Evolutionary conservation across 73 alveolate genomes (phyloP), one percentile per base, ranked within the genome.

Genomic region (Paraurostyla sp.): DNA sequence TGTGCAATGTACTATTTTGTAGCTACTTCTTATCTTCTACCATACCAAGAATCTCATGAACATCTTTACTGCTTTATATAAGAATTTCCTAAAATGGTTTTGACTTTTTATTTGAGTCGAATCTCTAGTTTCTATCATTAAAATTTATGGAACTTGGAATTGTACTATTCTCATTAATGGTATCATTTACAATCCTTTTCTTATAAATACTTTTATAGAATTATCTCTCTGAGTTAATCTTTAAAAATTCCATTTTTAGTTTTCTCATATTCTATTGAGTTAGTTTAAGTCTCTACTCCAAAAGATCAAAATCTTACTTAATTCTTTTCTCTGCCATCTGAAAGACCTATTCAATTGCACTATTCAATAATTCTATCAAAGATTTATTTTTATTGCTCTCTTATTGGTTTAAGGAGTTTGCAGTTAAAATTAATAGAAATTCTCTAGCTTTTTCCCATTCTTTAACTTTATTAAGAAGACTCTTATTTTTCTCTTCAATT

Each of bases 211-310:
- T 11, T 48, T 73, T 73, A 48, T 73, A 73, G 56, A 73, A 73
- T 40, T 43, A 11, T 48, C 86, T 22, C 86, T 73, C 86, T 25
- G 65, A 22, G 27, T 73, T 73, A 22, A 48, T 45, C 59, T 73
- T 73, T 45, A 45, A 45, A 38, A 65, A 65, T 40, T 65, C 82
- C 82, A 65, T 65, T 38, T 65, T 65, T 11, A 65, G 6, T 22
- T 65, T 65, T 0, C 82, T 27, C 82, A 65, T 65, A 65, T 65
- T 65, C 41, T 65, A 40, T 29, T 73, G 40, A 15, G 71, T 73
- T 36, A 73, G 29, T 30, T 73, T 73, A 6, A 73, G 27, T 73
- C 71, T 73, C 46, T 73, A 73, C 86, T 73, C 71, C 43, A 73
- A 1, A n/a, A 73, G 48, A 45, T 73, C 71, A 16, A 73, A 25